A percentile compares a stretch with the other conserved stretches of the same genome.
These are phyloP conservation scores for Teratosphaeria epicoccoides DNA, from an alignment of 2,329 filamentous ascomycete genomes.

Conservation along the genomic window DNA sequence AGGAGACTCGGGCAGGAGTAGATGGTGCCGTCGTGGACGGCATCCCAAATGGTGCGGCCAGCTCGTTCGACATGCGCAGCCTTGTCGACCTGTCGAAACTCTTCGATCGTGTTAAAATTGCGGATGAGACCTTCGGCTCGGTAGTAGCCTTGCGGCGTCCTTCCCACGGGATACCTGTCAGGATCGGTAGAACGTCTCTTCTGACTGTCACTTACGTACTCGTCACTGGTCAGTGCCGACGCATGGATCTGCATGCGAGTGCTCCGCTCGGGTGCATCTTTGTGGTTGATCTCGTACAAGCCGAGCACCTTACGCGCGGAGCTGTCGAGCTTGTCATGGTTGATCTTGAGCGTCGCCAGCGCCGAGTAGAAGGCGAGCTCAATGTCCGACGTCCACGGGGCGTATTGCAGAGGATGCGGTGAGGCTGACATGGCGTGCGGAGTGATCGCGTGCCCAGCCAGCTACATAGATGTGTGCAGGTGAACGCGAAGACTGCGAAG, in stretches of 20 bases:
- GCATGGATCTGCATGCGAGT: constrained; percentile 85
- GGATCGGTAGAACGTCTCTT: neutral
- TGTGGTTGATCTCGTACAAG: constrained; percentile 71
- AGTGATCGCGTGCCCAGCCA: neutral
- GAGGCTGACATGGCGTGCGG: constrained; percentile 3
- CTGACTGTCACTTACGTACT: constrained; percentile 46
- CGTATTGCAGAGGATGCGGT: constrained; percentile 53
- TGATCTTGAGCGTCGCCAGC: constrained; percentile 86
- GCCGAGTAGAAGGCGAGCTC: constrained; percentile 91
- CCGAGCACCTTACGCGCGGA: constrained; percentile 79
- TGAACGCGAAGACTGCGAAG: neutral
- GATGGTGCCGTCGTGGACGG: constrained; percentile 90
- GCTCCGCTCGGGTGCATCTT: constrained; percentile 61
- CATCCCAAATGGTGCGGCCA: constrained; percentile 89
- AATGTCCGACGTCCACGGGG: constrained; percentile 85
- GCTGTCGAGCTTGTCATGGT: constrained; percentile 93
- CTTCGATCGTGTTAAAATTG: constrained; percentile 92
- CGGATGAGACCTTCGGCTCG: constrained; percentile 88
- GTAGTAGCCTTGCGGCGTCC: constrained; percentile 58
- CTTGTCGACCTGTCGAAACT: constrained; percentile 79
- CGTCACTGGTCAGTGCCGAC: constrained; percentile 70
- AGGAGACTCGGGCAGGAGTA: constrained; percentile 90
- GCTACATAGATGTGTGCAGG: too few species aligned
- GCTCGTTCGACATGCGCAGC: constrained; percentile 64
- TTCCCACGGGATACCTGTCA: constrained; percentile 24